Evolutionary conservation across 164 flowering plant genomes (phyloP).

Genomic region (Chloranthus sessilifolius): DNA sequence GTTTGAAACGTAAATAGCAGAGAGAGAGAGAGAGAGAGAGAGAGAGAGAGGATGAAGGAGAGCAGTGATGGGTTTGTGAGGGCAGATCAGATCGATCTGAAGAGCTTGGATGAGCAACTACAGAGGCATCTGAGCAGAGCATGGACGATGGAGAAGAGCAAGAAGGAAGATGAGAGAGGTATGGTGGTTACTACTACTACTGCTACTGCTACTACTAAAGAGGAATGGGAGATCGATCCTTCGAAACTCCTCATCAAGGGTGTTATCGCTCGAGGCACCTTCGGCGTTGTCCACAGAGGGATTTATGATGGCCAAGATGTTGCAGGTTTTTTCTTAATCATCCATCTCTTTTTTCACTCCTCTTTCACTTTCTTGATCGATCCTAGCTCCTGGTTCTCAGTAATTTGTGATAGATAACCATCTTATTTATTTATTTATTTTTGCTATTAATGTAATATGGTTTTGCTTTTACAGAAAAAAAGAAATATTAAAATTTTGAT

Average conservation of each 20-base stretch:
- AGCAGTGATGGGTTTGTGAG: conserved; percentile 76
- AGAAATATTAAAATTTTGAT: too few relatives aligned
- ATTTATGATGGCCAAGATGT: conserved; percentile 31
- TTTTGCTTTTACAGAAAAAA: too few relatives aligned
- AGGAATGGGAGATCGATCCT: conserved; percentile 74
- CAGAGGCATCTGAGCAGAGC: conserved; percentile 73
- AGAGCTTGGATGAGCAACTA: conserved; percentile 85
- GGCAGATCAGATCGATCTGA: conserved; percentile 98
- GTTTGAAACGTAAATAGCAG: background rate
- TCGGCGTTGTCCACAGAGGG: conserved; percentile 36
- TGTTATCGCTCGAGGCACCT: conserved; percentile 33
- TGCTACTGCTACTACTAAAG: conserved; percentile 16
- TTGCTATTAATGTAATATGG: too few relatives aligned
- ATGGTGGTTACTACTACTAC: too few relatives aligned
- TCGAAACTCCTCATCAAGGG: conserved; percentile 43
- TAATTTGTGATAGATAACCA: too few relatives aligned
- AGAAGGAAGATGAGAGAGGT: conserved; percentile 18
- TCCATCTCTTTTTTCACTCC: background rate
- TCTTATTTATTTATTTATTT: too few relatives aligned
- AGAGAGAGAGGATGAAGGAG: conserved; percentile 57
- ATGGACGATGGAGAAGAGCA: conserved; percentile 64
- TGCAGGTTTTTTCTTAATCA: conserved; percentile 18
- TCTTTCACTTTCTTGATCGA: background rate
- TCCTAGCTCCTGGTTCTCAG: too few relatives aligned
- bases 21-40: background rate